Conservation (phyloP, 176 grass and related monocot genomes). For the Avena sativa region DNA sequence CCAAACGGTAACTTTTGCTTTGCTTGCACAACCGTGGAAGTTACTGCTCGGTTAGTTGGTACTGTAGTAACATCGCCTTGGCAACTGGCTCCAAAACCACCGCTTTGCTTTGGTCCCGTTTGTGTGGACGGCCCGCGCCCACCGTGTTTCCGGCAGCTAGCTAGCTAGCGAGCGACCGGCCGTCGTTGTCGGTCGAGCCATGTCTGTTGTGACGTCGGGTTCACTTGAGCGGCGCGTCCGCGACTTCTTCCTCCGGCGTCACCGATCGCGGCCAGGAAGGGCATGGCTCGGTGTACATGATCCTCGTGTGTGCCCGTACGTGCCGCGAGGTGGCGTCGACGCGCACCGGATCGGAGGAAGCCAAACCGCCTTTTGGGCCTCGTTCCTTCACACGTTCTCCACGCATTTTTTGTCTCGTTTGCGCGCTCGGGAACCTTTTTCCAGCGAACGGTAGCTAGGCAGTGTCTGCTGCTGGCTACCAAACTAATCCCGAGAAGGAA, state of each 20-base stretch:
- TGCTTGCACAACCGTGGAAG: too few species aligned
- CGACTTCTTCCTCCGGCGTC: slow-evolving; percentile 35
- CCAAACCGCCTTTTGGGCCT: not conserved
- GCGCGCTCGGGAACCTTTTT: not conserved
- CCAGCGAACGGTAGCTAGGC: not conserved
- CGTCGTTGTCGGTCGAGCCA: slow-evolving; percentile 19
- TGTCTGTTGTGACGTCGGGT: slow-evolving; percentile 7
- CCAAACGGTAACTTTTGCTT: too few species aligned
- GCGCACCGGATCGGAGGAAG: too few species aligned
- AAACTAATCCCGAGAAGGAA: not conserved
- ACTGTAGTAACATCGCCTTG: too few species aligned
- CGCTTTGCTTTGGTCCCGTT: not conserved
- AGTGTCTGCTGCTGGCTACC: not conserved
- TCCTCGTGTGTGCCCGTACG: too few species aligned
- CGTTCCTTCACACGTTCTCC: not conserved
- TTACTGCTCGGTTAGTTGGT: too few species aligned
- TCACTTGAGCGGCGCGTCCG: not conserved
- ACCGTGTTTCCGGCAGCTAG: not conserved
- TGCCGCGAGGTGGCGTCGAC: too few species aligned
- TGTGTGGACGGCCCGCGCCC: not conserved
- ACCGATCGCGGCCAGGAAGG: not conserved
- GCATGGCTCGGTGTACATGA: too few species aligned
- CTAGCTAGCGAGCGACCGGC: not conserved
- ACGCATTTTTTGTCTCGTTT: too few species aligned
- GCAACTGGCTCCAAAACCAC: too few species aligned